Evolutionary conservation across 2,329 filamentous ascomycete genomes (phyloP).

Genomic region (Talaromyces atroroseus): DNA sequence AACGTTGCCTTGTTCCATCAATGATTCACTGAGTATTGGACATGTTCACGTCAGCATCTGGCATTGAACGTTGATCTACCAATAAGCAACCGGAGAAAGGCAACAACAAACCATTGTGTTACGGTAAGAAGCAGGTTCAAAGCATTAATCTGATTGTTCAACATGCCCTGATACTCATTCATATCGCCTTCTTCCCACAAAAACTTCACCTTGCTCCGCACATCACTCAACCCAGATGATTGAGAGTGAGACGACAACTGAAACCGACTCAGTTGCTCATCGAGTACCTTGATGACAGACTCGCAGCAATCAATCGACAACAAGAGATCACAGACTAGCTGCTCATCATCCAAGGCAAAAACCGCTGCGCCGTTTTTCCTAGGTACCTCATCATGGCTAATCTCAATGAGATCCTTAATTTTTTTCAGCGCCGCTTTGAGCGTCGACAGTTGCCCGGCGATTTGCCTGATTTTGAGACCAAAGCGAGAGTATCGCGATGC

Average conservation of each 20-base stretch:
- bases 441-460: not conserved
- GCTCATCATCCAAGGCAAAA: not conserved
- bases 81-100: not conserved
- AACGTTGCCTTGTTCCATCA: not conserved
- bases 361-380: not conserved
- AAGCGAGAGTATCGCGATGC: not conserved
- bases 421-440: not conserved
- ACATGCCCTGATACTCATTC: not conserved
- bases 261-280: not conserved
- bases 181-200: not conserved
- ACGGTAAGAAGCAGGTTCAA: conserved; percentile 3
- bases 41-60: too few relatives aligned
- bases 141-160: conserved; percentile 3
- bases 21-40: not conserved
- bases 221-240: not conserved
- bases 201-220: not conserved
- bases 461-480: not conserved
- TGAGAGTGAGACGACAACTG: not conserved
- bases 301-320: not conserved
- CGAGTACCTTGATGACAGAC: not conserved
- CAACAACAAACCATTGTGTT: not conserved
- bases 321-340: not conserved
- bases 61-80: not conserved
- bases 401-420: not conserved
- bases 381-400: not conserved